A percentile compares a stretch with the other conserved stretches of the same genome.
These are phyloP conservation scores for Spiromastix sp. DNA, from an alignment of 2,329 filamentous ascomycete genomes.

Conservation along the genomic window DNA sequence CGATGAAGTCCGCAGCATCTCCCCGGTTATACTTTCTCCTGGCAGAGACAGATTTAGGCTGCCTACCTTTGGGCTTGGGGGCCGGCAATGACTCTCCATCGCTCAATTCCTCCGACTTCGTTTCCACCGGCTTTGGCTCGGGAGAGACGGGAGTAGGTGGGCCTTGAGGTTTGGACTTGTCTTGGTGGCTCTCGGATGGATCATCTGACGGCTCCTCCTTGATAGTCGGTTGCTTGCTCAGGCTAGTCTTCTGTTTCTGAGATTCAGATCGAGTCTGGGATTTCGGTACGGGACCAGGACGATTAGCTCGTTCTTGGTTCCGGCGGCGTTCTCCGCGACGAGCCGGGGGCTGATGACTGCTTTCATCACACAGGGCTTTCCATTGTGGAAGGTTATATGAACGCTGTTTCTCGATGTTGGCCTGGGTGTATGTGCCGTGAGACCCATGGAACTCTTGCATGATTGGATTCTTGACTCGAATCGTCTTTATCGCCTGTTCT, in stretches of 20 bases:
- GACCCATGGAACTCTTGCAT: conserved; percentile 97
- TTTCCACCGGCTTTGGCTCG: conserved; percentile 39
- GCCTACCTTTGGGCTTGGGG: conserved; percentile 41
- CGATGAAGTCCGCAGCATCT: conserved; percentile 67
- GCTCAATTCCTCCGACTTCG: conserved; percentile 46
- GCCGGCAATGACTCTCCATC: conserved; percentile 32
- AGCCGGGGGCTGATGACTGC: conserved; percentile 90
- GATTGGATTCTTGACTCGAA: conserved; percentile 92
- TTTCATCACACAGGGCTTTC: conserved; percentile 86
- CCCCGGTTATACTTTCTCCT: conserved; percentile 76
- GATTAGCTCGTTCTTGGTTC: conserved; percentile 38
- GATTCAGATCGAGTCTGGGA: conserved; percentile 28
- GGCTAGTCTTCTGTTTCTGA: conserved; percentile 36
- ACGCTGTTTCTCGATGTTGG: conserved; percentile 91
- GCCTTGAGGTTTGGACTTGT: conserved; percentile 33
- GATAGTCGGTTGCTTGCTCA: no score
- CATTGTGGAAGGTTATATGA: conserved; percentile 96
- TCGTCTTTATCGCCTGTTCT: conserved; percentile 77
- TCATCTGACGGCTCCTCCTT: conserved; percentile 31
- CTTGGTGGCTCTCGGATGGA: conserved; percentile 24
- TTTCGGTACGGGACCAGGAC: conserved; percentile 24
- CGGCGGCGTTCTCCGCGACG: conserved; percentile 56
- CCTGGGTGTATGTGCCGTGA: conserved; percentile 89
- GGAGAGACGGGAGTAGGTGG: conserved; percentile 47
- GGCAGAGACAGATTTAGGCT: conserved; percentile 67